Evolutionary conservation across 169 alveolate species (phyloP).

Genomic region (Cryptosporidium sp.): DNA sequence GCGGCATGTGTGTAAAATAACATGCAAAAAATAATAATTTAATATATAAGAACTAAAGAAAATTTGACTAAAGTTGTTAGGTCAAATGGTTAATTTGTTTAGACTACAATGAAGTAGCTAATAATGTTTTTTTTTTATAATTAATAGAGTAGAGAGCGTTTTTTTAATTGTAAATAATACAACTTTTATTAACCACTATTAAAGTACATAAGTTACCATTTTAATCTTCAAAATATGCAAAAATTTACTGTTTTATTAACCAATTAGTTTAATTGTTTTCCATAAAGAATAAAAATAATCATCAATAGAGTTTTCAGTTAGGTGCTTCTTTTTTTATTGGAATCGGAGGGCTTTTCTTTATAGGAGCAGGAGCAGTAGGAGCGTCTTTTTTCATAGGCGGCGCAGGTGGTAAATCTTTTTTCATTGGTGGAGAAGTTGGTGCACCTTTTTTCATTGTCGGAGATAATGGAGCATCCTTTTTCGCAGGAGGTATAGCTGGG

Average conservation of each 20-base stretch:
- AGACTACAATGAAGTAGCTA: not conserved
- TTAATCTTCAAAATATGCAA: not conserved
- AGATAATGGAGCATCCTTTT: constrained; percentile 13
- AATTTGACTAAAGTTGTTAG: not conserved
- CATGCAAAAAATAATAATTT: not conserved
- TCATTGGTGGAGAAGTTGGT: not conserved
- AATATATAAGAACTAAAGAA: not conserved
- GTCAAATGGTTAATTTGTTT: not conserved
- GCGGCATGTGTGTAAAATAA: constrained; percentile 1
- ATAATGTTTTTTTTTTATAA: not conserved
- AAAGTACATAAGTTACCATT: not conserved
- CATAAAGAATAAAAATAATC: not conserved
- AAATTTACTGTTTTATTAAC: not conserved
- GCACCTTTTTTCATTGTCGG: not conserved
- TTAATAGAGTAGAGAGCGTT: not conserved
- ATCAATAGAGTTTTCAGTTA: not conserved
- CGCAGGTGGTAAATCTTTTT: constrained; percentile 2
- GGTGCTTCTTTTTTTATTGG: constrained; percentile 20
- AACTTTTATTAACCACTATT: not conserved
- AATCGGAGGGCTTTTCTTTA: constrained; percentile 32
- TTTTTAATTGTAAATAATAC: not conserved
- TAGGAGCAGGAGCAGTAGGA: constrained; percentile 5
- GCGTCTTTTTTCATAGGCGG: constrained; percentile 20
- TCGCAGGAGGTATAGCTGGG: not conserved
- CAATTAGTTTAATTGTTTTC: not conserved